Percentiles rank a stretch among this genome's conserved stretches.
phyloP scores from a whole-genome alignment of 139 green algal genomes.

The Marvania coccoides region DNA sequence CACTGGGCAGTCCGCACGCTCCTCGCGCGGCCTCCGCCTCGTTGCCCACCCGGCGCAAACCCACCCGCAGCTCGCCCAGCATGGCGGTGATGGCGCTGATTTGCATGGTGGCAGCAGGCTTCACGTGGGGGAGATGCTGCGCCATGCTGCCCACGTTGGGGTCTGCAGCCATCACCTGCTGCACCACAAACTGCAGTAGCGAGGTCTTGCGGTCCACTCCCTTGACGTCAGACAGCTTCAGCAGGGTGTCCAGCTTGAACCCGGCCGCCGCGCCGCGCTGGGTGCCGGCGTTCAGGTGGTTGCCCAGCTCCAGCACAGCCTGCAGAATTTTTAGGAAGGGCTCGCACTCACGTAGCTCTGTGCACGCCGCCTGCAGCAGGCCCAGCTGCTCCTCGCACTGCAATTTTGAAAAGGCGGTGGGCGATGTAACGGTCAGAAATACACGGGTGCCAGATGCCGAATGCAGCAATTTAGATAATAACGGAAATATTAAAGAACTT shows the following conservation, averaged over 20 bases:
- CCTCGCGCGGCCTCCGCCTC: slow-evolving; percentile 22
- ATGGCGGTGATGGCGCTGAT: slow-evolving; percentile 31
- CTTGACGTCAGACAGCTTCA: slow-evolving; percentile 61
- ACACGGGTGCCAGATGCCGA: neutral
- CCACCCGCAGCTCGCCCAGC: slow-evolving; percentile 41
- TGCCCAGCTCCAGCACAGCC: slow-evolving; percentile 54
- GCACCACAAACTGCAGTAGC: slow-evolving; percentile 72
- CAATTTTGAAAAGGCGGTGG: neutral
- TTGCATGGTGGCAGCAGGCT: slow-evolving; percentile 50
- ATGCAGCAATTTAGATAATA: neutral
- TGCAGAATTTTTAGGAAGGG: slow-evolving; percentile 54
- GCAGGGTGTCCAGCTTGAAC: slow-evolving; percentile 58
- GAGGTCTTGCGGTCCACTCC: slow-evolving; percentile 52
- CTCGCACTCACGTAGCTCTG: slow-evolving; percentile 39
- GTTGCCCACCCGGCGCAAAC: slow-evolving; percentile 23
- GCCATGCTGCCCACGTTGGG: slow-evolving; percentile 26
- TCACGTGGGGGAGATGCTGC: slow-evolving; percentile 30
- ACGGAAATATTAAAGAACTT: neutral
- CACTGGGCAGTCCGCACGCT: neutral
- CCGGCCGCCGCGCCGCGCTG: slow-evolving; percentile 42
- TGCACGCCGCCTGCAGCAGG: slow-evolving; percentile 26
- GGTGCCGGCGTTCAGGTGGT: slow-evolving; percentile 61
- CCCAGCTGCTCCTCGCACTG: slow-evolving; percentile 37
- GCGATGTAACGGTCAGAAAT: neutral
- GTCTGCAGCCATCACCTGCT: slow-evolving; percentile 19